Conservation (phyloP, 768 basidiomycete genomes). For the Coprinellus micaceus region DNA sequence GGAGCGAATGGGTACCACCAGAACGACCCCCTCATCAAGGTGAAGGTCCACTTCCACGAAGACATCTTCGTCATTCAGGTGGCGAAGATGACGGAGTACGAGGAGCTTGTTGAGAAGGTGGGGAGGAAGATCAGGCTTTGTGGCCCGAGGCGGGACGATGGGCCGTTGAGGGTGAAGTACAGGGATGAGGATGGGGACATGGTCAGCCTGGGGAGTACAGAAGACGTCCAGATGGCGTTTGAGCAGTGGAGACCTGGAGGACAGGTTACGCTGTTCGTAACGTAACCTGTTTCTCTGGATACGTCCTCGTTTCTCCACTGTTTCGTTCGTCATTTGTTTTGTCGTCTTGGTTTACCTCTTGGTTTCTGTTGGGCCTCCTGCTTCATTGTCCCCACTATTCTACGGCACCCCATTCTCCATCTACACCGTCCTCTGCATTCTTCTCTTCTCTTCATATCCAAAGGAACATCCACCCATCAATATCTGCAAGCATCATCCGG, state of each 20-base stretch:
- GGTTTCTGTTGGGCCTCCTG: no score
- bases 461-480: slow-evolving; percentile 10
- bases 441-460: slow-evolving; percentile 12
- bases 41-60: slow-evolving; percentile 93
- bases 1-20: slow-evolving; percentile 6
- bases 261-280: slow-evolving; percentile 79
- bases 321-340: not conserved
- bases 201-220: slow-evolving; percentile 83
- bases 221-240: slow-evolving; percentile 93
- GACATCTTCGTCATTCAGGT: slow-evolving; percentile 96
- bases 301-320: not conserved
- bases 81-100: slow-evolving; percentile 71
- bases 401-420: not conserved
- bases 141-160: slow-evolving; percentile 74
- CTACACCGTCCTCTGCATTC: not conserved
- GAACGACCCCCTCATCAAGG: slow-evolving; percentile 58
- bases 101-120: slow-evolving; percentile 84
- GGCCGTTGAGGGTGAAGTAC: slow-evolving; percentile 84
- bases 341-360: no score
- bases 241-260: slow-evolving; percentile 77
- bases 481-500: not conserved
- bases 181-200: slow-evolving; percentile 91
- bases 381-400: no score
- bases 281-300: slow-evolving; percentile 35
- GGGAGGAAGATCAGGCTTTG: slow-evolving; percentile 91